Evolutionary conservation across 192 early-diverging fungal genomes (phyloP).

Genomic region (Jimgerdemannia flammicorona): DNA sequence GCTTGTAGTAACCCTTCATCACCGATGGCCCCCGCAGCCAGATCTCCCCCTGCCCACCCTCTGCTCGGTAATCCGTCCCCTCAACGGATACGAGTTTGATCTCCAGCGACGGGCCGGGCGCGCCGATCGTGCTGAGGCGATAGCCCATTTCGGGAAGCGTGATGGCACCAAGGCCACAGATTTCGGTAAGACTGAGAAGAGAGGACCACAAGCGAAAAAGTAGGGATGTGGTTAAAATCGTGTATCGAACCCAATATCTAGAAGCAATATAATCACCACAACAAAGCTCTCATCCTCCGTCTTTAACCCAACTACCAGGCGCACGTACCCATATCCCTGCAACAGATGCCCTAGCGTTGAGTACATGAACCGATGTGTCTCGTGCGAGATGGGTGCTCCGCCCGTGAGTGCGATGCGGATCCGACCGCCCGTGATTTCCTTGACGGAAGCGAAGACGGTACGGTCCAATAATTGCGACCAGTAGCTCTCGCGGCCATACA

Average conservation of each 20-base stretch:
- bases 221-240: neutral
- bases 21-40: conserved; percentile 59
- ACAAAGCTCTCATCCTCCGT: neutral
- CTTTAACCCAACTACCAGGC: neutral
- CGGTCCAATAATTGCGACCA: conserved; percentile 54
- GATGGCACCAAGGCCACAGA: conserved; percentile 47
- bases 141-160: conserved; percentile 39
- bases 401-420: conserved; percentile 59
- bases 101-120: conserved; percentile 57
- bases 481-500: conserved; percentile 39
- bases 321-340: conserved; percentile 60
- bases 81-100: conserved; percentile 57
- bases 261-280: neutral
- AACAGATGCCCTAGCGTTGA: conserved; percentile 58
- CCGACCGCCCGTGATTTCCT: conserved; percentile 61
- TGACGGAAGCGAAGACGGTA: conserved; percentile 56
- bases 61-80: conserved; percentile 49
- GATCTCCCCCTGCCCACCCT: conserved; percentile 57
- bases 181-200: conserved; percentile 59
- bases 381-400: conserved; percentile 72
- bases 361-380: conserved; percentile 71
- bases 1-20: conserved; percentile 48
- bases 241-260: neutral
- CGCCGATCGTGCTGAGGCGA: conserved; percentile 52
- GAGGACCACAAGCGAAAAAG: neutral